Evolutionary conservation across 2,329 filamentous ascomycete genomes (phyloP).

Genomic region (Botrytis byssoidea): DNA sequence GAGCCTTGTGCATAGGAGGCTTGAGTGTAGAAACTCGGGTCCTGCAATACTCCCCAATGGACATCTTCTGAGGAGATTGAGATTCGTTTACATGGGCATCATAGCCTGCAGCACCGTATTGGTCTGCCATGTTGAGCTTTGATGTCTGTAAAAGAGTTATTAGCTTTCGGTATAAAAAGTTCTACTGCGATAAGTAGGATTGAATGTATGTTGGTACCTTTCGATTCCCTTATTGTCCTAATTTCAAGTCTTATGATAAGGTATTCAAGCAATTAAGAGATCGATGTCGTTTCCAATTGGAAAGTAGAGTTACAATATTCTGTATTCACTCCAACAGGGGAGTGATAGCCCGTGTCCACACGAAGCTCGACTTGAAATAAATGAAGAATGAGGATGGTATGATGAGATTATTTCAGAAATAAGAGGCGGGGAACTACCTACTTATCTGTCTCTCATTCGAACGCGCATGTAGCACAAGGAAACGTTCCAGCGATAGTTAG

Average conservation of each 20-base stretch:
- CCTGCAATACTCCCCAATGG: conserved; percentile 43
- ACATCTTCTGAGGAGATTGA: conserved; percentile 30
- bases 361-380: not conserved
- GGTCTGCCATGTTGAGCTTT: conserved; percentile 15
- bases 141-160: not conserved
- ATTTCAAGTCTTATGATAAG: not conserved
- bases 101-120: not conserved
- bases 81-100: conserved; percentile 25
- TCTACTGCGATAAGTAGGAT: not conserved
- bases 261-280: not conserved
- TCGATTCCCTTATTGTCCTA: not conserved
- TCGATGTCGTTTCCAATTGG: not conserved
- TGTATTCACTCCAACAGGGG: not conserved
- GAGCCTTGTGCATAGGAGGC: conserved; percentile 59
- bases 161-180: not conserved
- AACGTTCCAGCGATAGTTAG: not conserved
- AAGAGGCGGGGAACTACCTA: not conserved
- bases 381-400: not conserved
- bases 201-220: not conserved
- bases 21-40: conserved; percentile 57
- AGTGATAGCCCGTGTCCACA: not conserved
- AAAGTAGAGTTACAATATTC: not conserved
- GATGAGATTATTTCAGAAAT: not conserved
- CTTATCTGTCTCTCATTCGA: conserved; percentile 12
- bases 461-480: not conserved